Conservation (phyloP, 495 filamentous ascomycete genomes). For the Hypoxylon fuscum region DNA sequence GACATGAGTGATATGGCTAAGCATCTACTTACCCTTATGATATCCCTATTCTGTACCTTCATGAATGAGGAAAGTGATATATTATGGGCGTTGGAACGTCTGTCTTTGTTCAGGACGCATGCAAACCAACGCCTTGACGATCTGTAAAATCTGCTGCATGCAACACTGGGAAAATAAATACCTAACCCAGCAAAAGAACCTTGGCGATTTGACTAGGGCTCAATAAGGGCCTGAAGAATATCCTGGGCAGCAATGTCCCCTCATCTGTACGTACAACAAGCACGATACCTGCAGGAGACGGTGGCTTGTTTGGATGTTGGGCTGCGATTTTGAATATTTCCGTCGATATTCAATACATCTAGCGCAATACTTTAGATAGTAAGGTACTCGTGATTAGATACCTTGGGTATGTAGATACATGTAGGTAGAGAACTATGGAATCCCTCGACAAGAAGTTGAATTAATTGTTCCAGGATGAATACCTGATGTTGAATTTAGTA, state of each 20-base stretch:
- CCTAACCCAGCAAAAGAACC: slow-evolving; percentile 28
- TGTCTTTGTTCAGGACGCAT: no score
- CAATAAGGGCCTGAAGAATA: slow-evolving; percentile 16
- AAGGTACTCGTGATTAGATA: no score
- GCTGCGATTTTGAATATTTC: slow-evolving; percentile 28
- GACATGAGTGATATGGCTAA: neutral
- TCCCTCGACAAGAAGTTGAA: no score
- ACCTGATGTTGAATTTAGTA: no score
- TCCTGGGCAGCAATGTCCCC: slow-evolving; percentile 36
- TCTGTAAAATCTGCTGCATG: slow-evolving; percentile 17
- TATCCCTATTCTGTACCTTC: neutral
- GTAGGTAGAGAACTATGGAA: no score
- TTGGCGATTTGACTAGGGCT: slow-evolving; percentile 24
- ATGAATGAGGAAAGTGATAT: neutral
- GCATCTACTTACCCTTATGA: neutral
- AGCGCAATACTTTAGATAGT: no score
- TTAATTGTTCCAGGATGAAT: no score
- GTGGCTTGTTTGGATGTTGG: slow-evolving; percentile 33
- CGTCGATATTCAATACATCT: neutral
- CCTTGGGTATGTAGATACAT: no score
- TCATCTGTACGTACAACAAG: slow-evolving; percentile 20
- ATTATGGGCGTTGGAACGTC: no score
- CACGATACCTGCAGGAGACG: slow-evolving; percentile 12
- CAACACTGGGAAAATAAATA: slow-evolving; percentile 18
- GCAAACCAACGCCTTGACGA: neutral